Base-by-base conservation (phyloP, 2,329 filamentous ascomycete genomes). In the Capronia americana region DNA sequence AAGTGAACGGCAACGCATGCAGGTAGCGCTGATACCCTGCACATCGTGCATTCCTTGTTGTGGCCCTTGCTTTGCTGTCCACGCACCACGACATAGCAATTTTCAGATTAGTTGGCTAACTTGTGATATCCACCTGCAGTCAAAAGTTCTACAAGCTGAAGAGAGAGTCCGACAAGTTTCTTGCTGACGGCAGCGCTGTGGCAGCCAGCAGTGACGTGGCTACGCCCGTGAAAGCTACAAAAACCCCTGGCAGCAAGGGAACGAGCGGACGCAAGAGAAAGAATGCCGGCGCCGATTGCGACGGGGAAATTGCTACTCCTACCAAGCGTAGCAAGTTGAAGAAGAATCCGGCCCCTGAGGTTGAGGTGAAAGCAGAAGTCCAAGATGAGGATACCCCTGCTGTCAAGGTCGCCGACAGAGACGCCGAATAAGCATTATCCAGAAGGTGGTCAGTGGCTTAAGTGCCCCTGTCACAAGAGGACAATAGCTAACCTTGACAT, bases 111-210 rank as follows among this genome's bases (percentile, higher is more conserved):
- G 23, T 24, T 20, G 46, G 51, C 67, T 72, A 64, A 72, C 34
- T 23, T 61, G 56, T 34, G n/a, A 59, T 48, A 4, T 20, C 17
- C 11, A 46, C 12, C 28, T 62, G 55, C 20, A 73, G 71, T 17
- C 71, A 73, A 54, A 72, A 71, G 41, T 73, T 72, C 69, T 73
- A 71, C 69, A 73, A 72, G 59, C 61, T 73, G 8, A 73, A 72
- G 68, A 69, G 64, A 34, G 71, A 71, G 32, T 61, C 68, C 8
- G 71, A 72, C 34, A 66, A 65, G 23, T 57, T 70, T 2, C 64
- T 69, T 14, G 46, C 34, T n/a, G 63, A 60, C 20, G 64, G 60
- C 50, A 65, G 38, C 34, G 20, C 24, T 30, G 57, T 48, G 23
- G 24, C 54, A 23, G 34, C 20, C 20, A 44, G 44, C 2, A 1